These are phyloP conservation scores for Cadophora sp. DNA, from an alignment of 2,329 filamentous ascomycete species.

Conservation along the genomic window DNA sequence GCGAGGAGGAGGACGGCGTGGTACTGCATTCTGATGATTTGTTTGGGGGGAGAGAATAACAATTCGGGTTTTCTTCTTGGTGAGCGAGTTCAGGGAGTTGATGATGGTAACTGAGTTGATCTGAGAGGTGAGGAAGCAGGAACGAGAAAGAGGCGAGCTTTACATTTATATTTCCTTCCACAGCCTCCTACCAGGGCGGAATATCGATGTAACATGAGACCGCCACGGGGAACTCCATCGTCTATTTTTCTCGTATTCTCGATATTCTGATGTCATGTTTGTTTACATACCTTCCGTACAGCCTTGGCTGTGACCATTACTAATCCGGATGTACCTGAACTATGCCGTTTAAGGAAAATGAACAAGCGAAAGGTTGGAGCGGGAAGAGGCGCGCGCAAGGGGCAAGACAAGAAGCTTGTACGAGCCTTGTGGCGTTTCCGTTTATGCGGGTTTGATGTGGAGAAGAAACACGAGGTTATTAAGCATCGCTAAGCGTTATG, in stretches of 20 bases:
- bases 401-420: constrained; percentile 8
- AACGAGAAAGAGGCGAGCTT: background rate
- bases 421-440: constrained; percentile 9
- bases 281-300: background rate
- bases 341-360: constrained; percentile 12
- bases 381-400: background rate
- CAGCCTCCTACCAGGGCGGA: background rate
- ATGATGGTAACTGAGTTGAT: background rate
- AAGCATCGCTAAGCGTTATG: constrained; percentile 5
- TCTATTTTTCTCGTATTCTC: constrained; percentile 2
- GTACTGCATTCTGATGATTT: constrained; percentile 4
- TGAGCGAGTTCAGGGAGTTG: background rate
- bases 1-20: constrained; percentile 4
- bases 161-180: background rate
- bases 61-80: background rate
- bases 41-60: background rate
- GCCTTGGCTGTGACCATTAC: constrained; percentile 5
- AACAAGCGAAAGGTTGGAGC: constrained; percentile 6
- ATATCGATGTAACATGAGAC: background rate
- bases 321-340: constrained; percentile 17
- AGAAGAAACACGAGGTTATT: constrained; percentile 6
- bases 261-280: constrained; percentile 12
- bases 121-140: background rate
- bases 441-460: background rate
- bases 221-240: background rate